Evolutionary conservation across 192 early-diverging fungal genomes (phyloP).

Genomic region (Gonapodya prolifera): DNA sequence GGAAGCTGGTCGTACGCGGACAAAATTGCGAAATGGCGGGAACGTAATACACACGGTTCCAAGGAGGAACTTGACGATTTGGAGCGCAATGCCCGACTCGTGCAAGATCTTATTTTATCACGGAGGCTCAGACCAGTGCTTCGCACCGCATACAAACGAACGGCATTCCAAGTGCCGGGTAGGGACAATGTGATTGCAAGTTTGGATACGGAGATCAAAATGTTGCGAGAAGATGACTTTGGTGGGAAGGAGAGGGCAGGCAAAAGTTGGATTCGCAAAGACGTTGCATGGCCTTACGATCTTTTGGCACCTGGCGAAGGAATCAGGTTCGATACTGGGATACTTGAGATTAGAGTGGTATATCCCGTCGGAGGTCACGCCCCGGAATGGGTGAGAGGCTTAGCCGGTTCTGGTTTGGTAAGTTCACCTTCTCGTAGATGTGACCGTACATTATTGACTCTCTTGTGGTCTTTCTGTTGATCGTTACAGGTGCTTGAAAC

Average conservation of each 20-base stretch:
- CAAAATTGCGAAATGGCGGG: slow-evolving; percentile 61
- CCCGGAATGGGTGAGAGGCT: slow-evolving; percentile 88
- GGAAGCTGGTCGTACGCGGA: slow-evolving; percentile 64
- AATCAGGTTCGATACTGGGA: slow-evolving; percentile 81
- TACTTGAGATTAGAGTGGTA: slow-evolving; percentile 93
- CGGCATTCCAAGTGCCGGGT: slow-evolving; percentile 94
- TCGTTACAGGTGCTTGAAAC: not conserved
- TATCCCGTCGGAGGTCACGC: slow-evolving; percentile 79
- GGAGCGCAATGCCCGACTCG: slow-evolving; percentile 50
- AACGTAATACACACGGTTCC: slow-evolving; percentile 43
- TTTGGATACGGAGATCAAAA: slow-evolving; percentile 86
- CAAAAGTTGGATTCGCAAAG: slow-evolving; percentile 80
- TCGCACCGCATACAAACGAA: slow-evolving; percentile 90
- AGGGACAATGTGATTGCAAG: slow-evolving; percentile 83
- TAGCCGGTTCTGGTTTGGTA: slow-evolving; percentile 72
- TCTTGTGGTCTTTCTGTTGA: not conserved
- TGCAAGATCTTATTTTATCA: slow-evolving; percentile 49
- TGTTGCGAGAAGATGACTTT: slow-evolving; percentile 83
- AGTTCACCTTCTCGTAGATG: not conserved
- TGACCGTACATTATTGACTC: not conserved
- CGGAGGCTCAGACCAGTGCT: slow-evolving; percentile 58
- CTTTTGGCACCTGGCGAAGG: slow-evolving; percentile 72
- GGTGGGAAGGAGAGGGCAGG: slow-evolving; percentile 52
- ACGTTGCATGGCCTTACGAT: slow-evolving; percentile 64
- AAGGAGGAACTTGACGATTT: slow-evolving; percentile 64